phyloP scores from a whole-genome alignment of 1,139 yeast genomes.

The Ashbya aceris region DNA sequence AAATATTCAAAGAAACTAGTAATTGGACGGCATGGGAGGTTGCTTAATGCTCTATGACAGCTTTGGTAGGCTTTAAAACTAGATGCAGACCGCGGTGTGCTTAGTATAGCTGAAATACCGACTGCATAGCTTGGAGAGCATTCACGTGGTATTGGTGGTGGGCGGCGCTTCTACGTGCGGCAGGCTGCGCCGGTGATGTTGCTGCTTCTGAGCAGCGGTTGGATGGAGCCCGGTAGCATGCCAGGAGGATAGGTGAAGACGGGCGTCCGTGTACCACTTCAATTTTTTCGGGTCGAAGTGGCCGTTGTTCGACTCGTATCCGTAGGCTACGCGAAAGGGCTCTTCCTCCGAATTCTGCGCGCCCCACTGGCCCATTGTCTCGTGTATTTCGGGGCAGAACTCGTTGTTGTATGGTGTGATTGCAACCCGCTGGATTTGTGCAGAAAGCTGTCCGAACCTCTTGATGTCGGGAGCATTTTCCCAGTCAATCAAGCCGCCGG shows the following conservation, averaged over 20 bases:
- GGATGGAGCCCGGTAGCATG: conserved; percentile 4
- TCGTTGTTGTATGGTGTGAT: conserved; percentile 21
- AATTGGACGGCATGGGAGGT: no score
- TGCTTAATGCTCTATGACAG: no score
- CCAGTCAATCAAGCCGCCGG: conserved; percentile 89
- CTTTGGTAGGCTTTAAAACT: no score
- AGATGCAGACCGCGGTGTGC: no score
- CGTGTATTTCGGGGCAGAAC: conserved; percentile 9
- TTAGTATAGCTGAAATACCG: no score
- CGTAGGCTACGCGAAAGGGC: background rate
- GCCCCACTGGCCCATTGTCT: background rate
- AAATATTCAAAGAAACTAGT: no score
- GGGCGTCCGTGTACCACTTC: conserved; percentile 2
- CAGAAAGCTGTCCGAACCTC: conserved; percentile 24
- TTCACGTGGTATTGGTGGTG: no score
- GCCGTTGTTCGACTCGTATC: conserved; percentile 1
- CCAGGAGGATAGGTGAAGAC: conserved; percentile 1
- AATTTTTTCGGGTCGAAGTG: conserved; percentile 2
- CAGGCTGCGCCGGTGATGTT: background rate
- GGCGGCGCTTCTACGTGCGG: no score
- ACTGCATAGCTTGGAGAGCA: no score
- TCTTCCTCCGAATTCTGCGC: background rate
- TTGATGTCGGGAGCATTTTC: conserved; percentile 27
- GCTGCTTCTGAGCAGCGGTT: background rate
- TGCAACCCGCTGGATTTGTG: conserved; percentile 15